Evolutionary conservation across 495 filamentous ascomycete species (phyloP).

Genomic region (Parachaetomium inaequale): DNA sequence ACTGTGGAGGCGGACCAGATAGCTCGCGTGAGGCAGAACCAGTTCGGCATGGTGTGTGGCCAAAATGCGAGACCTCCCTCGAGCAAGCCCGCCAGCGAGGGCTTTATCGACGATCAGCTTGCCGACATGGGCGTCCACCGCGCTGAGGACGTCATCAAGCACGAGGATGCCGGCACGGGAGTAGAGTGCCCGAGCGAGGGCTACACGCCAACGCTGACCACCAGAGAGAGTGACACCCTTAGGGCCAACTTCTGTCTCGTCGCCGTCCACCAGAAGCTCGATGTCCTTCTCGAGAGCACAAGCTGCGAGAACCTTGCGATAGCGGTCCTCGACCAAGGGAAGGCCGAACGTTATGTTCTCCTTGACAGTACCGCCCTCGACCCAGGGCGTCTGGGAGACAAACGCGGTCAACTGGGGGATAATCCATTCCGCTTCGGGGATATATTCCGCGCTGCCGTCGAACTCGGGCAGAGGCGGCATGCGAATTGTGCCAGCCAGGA

Average conservation of each 20-base stretch:
- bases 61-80: slow-evolving; percentile 48
- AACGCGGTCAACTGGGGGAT: slow-evolving; percentile 57
- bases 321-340: slow-evolving; percentile 44
- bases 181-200: slow-evolving; percentile 68
- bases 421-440: slow-evolving; percentile 54
- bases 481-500: slow-evolving; percentile 43
- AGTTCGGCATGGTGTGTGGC: slow-evolving; percentile 54
- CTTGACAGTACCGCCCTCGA: slow-evolving; percentile 51
- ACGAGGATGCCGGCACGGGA: slow-evolving; percentile 60
- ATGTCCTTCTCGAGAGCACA: slow-evolving; percentile 65
- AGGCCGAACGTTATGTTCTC: slow-evolving; percentile 59
- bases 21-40: slow-evolving; percentile 56
- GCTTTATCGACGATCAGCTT: slow-evolving; percentile 47
- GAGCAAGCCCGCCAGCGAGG: slow-evolving; percentile 45
- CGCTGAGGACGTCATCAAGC: slow-evolving; percentile 68
- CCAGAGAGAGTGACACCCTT: slow-evolving; percentile 68
- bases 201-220: slow-evolving; percentile 66
- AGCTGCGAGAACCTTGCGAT: slow-evolving; percentile 55
- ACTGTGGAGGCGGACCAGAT: slow-evolving; percentile 57
- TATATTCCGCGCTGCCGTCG: slow-evolving; percentile 24
- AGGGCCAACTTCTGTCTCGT: slow-evolving; percentile 66
- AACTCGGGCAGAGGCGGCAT: slow-evolving; percentile 38
- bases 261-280: slow-evolving; percentile 59
- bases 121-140: slow-evolving; percentile 54
- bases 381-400: slow-evolving; percentile 58